These are phyloP conservation scores for Apiospora malaysiana DNA, from an alignment of 2,329 filamentous ascomycete genomes.

Conservation along the genomic window DNA sequence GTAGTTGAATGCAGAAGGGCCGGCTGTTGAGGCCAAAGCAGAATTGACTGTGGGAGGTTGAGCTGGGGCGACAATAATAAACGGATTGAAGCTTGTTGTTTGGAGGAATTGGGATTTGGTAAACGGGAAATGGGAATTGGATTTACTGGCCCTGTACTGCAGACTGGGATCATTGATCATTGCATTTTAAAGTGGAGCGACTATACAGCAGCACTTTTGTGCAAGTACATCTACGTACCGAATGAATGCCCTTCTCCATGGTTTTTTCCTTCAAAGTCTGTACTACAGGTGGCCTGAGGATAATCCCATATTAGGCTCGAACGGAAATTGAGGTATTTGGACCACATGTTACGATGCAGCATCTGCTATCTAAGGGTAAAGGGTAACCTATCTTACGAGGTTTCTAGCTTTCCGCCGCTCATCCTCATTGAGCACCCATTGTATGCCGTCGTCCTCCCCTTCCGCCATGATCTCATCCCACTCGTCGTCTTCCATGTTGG, in stretches of 20 bases:
- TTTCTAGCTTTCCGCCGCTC: slow-evolving; percentile 69
- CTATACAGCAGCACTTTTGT: not conserved
- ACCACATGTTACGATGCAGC: slow-evolving; percentile 13
- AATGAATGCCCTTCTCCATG: no score
- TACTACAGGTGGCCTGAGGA: no score
- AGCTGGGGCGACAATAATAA: not conserved
- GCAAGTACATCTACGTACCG: not conserved
- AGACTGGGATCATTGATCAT: not conserved
- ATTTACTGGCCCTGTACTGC: not conserved
- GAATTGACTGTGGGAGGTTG: not conserved
- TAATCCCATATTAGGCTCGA: not conserved
- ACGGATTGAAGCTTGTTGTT: not conserved
- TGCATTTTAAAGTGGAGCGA: slow-evolving; percentile 2
- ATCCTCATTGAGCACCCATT: slow-evolving; percentile 65
- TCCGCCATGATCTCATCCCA: slow-evolving; percentile 69
- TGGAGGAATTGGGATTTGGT: not conserved
- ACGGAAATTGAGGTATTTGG: not conserved
- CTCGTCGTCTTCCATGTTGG: slow-evolving; percentile 84
- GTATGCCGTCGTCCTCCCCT: slow-evolving; percentile 61
- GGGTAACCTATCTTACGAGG: slow-evolving; percentile 50
- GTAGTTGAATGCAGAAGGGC: not conserved
- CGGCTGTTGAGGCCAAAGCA: not conserved
- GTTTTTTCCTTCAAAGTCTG: not conserved
- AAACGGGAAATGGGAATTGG: not conserved
- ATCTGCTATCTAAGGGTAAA: not conserved